Conservation (phyloP, 2,329 filamentous ascomycete species). For the Helminthosporium solani region DNA sequence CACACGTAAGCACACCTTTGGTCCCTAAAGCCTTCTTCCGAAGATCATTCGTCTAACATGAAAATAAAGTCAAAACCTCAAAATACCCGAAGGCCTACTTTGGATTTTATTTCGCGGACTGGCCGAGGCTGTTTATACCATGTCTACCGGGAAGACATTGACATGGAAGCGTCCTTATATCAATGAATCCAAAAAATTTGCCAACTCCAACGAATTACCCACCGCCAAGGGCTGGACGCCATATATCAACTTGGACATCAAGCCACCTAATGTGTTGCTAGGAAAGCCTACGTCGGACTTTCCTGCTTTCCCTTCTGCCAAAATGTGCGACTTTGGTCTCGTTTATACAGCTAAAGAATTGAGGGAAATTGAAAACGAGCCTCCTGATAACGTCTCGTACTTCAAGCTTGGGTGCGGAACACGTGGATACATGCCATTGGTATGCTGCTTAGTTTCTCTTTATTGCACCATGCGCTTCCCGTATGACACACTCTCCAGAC, state of each 20-base stretch:
- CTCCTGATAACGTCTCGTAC: neutral
- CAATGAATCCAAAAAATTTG: neutral
- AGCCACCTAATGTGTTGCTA: conserved; percentile 4
- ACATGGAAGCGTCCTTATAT: neutral
- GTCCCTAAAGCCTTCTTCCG: no score
- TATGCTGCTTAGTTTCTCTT: neutral
- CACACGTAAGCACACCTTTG: neutral
- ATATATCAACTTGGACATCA: conserved; percentile 9
- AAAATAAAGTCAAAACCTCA: neutral
- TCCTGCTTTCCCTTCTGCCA: neutral
- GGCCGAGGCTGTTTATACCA: conserved; percentile 4
- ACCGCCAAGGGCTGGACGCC: neutral
- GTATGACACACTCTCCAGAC: neutral
- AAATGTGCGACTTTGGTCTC: conserved; percentile 4
- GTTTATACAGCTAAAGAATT: neutral
- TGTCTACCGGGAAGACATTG: conserved; percentile 1
- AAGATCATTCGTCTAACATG: no score
- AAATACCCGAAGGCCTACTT: neutral
- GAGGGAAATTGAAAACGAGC: no score
- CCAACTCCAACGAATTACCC: neutral
- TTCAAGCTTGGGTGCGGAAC: neutral
- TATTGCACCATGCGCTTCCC: neutral
- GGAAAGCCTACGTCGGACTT: neutral
- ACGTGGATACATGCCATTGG: neutral
- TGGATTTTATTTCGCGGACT: conserved; percentile 8